phyloP scores from a whole-genome alignment of 805 yeast genomes.

The Candida oleophila region DNA sequence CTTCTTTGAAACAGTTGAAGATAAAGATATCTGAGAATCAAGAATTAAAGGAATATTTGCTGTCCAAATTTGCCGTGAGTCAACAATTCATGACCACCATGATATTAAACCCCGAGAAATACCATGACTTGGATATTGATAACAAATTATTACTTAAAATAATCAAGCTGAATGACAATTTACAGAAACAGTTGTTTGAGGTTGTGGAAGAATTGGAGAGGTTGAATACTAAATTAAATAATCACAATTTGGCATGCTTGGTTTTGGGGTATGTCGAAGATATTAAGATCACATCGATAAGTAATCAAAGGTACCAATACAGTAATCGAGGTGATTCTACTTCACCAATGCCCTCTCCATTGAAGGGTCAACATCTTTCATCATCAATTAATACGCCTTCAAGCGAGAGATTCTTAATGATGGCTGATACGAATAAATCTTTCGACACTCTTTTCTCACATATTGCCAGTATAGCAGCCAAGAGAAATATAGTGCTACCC shows the following conservation, averaged over 20 bases:
- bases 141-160: conserved; percentile 26
- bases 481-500: conserved; percentile 42
- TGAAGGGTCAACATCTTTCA: conserved; percentile 1
- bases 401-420: neutral
- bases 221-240: conserved; percentile 26
- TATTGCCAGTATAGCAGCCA: conserved; percentile 47
- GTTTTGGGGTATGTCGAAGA: conserved; percentile 50
- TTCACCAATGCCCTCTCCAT: conserved; percentile 11
- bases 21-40: conserved; percentile 25
- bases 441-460: conserved; percentile 48
- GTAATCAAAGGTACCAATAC: conserved; percentile 1
- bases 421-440: conserved; percentile 13
- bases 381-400: neutral
- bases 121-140: conserved; percentile 23
- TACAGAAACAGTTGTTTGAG: conserved; percentile 29
- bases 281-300: conserved; percentile 24
- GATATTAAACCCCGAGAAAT: conserved; percentile 14
- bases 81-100: conserved; percentile 33
- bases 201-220: conserved; percentile 27
- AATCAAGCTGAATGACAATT: conserved; percentile 28
- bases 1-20: conserved; percentile 27
- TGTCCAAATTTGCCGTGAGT: conserved; percentile 28
- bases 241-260: conserved; percentile 45
- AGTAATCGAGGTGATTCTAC: conserved; percentile 4
- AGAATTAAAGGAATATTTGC: conserved; percentile 30